Percentiles rank a stretch among this genome's conserved stretches.
Conservation (phyloP, 176 grass and related monocot genomes). For the Rhynchospora tenuis region DNA sequence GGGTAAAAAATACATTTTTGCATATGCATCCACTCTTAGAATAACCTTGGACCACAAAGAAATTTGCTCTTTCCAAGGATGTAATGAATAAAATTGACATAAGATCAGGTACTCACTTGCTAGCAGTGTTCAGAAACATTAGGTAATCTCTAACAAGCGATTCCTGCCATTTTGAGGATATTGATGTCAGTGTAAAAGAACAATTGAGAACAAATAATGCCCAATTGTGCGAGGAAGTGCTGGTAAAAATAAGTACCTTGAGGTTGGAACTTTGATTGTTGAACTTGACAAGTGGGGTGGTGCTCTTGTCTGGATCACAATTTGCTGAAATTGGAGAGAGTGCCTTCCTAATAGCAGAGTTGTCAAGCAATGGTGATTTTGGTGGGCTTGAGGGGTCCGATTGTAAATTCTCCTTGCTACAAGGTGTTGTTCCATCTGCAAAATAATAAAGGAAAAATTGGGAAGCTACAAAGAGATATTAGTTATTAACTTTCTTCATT, state of each 20-base stretch:
- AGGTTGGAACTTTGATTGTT: slow-evolving; percentile 47
- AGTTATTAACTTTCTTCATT: neutral
- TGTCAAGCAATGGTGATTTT: slow-evolving; percentile 29
- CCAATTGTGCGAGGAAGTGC: neutral
- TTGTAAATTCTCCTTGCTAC: slow-evolving; percentile 39
- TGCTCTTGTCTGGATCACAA: slow-evolving; percentile 25
- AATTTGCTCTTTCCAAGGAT: neutral
- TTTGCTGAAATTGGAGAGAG: slow-evolving; percentile 77
- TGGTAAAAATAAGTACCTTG: slow-evolving; percentile 42
- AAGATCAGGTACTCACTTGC: slow-evolving; percentile 52
- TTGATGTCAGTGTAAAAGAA: neutral
- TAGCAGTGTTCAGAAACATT: slow-evolving; percentile 62
- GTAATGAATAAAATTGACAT: neutral
- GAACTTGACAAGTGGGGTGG: slow-evolving; percentile 71
- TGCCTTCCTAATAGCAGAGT: slow-evolving; percentile 41
- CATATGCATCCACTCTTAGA: neutral
- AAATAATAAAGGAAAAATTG: slow-evolving; percentile 25
- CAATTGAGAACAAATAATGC: slow-evolving; percentile 2
- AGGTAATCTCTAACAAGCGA: slow-evolving; percentile 76
- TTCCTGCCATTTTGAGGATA: slow-evolving; percentile 40
- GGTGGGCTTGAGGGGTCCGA: neutral
- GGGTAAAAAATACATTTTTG: too few relatives aligned
- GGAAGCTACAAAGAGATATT: slow-evolving; percentile 12
- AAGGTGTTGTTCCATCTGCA: slow-evolving; percentile 20
- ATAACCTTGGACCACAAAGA: neutral